Conservation (phyloP, 768 basidiomycete species). For the Suillus clintonianus region DNA sequence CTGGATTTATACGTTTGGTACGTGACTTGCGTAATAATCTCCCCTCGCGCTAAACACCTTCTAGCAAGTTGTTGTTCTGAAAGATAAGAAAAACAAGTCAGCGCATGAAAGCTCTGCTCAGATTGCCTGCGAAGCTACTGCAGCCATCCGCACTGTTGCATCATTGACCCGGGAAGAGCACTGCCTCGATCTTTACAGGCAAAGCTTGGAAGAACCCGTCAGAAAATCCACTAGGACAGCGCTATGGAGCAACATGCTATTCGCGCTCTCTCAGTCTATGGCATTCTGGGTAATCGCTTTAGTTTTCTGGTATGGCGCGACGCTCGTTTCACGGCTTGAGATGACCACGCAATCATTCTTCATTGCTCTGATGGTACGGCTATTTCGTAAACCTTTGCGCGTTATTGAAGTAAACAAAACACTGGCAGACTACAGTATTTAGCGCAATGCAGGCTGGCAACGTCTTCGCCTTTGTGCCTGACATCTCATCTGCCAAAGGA, state of each 20-base stretch:
- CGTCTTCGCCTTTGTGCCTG: slow-evolving; percentile 83
- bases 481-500: slow-evolving; percentile 80
- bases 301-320: slow-evolving; percentile 76
- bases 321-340: slow-evolving; percentile 56
- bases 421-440: slow-evolving; percentile 63
- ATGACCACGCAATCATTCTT: slow-evolving; percentile 71
- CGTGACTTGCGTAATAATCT: slow-evolving; percentile 16
- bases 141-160: slow-evolving; percentile 88
- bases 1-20: slow-evolving; percentile 83
- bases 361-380: slow-evolving; percentile 73
- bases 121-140: slow-evolving; percentile 91
- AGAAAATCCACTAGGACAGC: slow-evolving; percentile 61
- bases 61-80: slow-evolving; percentile 81
- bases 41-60: not conserved
- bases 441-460: slow-evolving; percentile 87
- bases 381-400: not conserved
- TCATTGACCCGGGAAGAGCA: slow-evolving; percentile 85
- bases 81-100: slow-evolving; percentile 80
- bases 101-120: slow-evolving; percentile 82
- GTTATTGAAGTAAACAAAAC: not conserved
- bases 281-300: slow-evolving; percentile 83
- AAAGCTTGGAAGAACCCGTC: slow-evolving; percentile 73
- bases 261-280: slow-evolving; percentile 71
- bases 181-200: slow-evolving; percentile 63
- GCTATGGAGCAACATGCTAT: slow-evolving; percentile 65